A percentile compares a stretch with the other conserved stretches of the same genome.
Evolutionary conservation across 225 moss, liverwort and hornwort species (phyloP).

Genomic region (Marchantia paleacea): DNA sequence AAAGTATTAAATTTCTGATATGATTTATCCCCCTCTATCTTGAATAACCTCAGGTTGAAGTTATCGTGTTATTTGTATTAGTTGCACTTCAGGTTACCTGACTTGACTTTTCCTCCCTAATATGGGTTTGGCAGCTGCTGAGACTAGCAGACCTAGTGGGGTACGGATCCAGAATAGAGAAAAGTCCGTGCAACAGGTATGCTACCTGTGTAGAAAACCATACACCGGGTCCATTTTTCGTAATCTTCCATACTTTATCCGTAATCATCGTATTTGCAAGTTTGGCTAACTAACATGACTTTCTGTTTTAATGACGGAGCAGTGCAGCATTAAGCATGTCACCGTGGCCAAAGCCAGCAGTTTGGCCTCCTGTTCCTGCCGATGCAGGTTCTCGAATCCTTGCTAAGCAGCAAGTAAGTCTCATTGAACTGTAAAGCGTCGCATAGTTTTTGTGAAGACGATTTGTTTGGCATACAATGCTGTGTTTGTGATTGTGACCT

Average conservation of each 20-base stretch:
- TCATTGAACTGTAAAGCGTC: neutral
- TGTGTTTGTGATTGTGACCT: neutral
- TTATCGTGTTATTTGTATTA: too few relatives aligned
- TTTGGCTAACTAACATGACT: neutral
- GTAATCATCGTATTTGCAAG: neutral
- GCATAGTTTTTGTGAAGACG: neutral
- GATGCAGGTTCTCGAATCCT: conserved; percentile 58
- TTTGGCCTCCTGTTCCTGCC: conserved; percentile 87
- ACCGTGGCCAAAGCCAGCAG: conserved; percentile 96
- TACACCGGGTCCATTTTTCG: neutral
- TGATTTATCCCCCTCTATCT: too few relatives aligned
- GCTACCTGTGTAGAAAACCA: neutral
- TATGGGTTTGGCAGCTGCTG: conserved; percentile 68
- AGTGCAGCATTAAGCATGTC: conserved; percentile 99
- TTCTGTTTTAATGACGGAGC: conserved; percentile 40
- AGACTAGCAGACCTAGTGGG: conserved; percentile 94
- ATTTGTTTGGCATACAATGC: neutral
- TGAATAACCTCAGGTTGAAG: too few relatives aligned
- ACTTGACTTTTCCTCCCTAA: neutral
- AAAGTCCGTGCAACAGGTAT: conserved; percentile 97
- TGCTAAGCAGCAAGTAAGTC: conserved; percentile 70
- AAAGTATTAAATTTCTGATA: too few relatives aligned
- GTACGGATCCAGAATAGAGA: conserved; percentile 83
- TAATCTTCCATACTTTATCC: neutral
- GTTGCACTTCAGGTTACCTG: neutral